phyloP scores from a whole-genome alignment of 1,139 yeast genomes.

The Hyphopichia fennica region DNA sequence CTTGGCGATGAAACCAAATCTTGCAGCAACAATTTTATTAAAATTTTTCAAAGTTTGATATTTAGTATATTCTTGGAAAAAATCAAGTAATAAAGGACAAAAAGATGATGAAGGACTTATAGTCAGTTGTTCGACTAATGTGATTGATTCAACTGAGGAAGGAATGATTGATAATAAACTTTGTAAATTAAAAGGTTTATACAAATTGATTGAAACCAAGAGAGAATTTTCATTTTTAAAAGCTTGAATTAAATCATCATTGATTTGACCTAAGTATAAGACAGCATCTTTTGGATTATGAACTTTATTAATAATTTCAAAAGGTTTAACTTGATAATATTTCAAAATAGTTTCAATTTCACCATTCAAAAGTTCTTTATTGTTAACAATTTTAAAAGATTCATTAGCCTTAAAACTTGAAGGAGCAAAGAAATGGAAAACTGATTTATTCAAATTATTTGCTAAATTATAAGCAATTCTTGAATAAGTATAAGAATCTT shows the following conservation, averaged over 20 bases:
- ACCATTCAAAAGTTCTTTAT: slow-evolving; percentile 17
- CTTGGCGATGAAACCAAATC: slow-evolving; percentile 49
- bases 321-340: slow-evolving; percentile 24
- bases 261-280: slow-evolving; percentile 61
- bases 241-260: slow-evolving; percentile 42
- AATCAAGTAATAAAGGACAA: slow-evolving; percentile 71
- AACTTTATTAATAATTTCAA: slow-evolving; percentile 27
- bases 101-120: slow-evolving; percentile 45
- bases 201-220: slow-evolving; percentile 58
- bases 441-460: slow-evolving; percentile 48
- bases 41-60: slow-evolving; percentile 48
- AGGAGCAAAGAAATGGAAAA: slow-evolving; percentile 65
- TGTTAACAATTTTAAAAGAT: slow-evolving; percentile 11
- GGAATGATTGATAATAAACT: slow-evolving; percentile 57
- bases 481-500: slow-evolving; percentile 54
- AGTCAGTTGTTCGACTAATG: slow-evolving; percentile 62
- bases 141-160: slow-evolving; percentile 53
- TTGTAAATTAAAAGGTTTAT: slow-evolving; percentile 68
- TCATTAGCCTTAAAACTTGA: slow-evolving; percentile 16
- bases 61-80: slow-evolving; percentile 59
- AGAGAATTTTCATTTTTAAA: slow-evolving; percentile 46
- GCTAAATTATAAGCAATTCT: slow-evolving; percentile 61
- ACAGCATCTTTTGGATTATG: slow-evolving; percentile 49
- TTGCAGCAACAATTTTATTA: slow-evolving; percentile 58
- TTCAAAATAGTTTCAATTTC: slow-evolving; percentile 25